Evolutionary conservation across 2,329 filamentous ascomycete genomes (phyloP), one percentile per base, ranked within the genome.

Genomic region (Penicillium sp.): DNA sequence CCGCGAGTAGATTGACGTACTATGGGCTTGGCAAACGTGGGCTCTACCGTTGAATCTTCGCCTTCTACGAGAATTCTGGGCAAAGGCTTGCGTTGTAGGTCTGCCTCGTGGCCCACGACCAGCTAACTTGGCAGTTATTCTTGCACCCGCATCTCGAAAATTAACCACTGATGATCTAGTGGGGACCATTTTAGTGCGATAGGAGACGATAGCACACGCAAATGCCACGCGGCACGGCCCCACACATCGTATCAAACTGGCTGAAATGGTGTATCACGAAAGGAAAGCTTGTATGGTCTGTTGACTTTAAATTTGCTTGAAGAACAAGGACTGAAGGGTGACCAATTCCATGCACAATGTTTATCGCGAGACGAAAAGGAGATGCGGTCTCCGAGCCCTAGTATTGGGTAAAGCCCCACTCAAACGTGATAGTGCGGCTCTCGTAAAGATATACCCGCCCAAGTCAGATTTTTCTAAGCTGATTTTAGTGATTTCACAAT

Each of bases 1-100:
- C 46, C 46, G 26, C 46, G 46, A 49, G 31, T 48, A 15, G 20
- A n/a, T 40, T 49, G 46, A 49, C 46, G 46, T 49, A 40, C 31
- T 31, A 7, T 23, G 14, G 14, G 14, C 18, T 35, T 49, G 31
- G 20, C 46, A 40, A 48, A 18, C 8, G 15, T 46, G 14, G 18
- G 14, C 44, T 22, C 44, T 27, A 46, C 44, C 18, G 15, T 29
- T 20, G 4, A 31, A 46, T 46, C n/a, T 40, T 46, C 20, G 26
- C 25, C 15, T 31, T 37, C 6, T 11, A 22, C 6, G 18, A 40
- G 35, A 15, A 26, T 31, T 11, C 14, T 37, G 3, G 31, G 12
- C 15, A 5, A n/a, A 40, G 14, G 33, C 46, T 49, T 49, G 33
- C 46, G 46, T 49, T 35, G 22, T 37, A 15, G 7, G 9, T 26